Evolutionary conservation across 2,329 filamentous ascomycete species (phyloP).

Genomic region (Colletotrichum chlorophyti): DNA sequence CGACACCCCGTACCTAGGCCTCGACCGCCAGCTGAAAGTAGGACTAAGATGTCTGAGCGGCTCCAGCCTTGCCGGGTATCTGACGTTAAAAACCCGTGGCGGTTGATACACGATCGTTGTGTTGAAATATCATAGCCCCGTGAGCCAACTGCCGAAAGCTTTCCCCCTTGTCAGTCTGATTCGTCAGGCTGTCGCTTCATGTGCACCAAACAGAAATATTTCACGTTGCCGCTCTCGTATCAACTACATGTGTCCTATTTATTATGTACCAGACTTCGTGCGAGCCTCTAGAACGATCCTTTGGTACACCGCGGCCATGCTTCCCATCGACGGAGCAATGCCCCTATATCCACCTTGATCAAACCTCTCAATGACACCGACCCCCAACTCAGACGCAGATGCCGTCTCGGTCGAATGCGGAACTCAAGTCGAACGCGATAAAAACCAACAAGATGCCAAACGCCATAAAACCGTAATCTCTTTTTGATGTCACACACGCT

Average conservation of each 20-base stretch:
- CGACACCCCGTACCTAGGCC: too few species aligned
- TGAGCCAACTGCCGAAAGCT: too few species aligned
- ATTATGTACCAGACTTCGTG: conserved; percentile 10
- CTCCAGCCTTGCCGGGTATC: too few species aligned
- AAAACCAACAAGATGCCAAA: conserved; percentile 26
- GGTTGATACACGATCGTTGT: too few species aligned
- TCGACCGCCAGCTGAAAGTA: too few species aligned
- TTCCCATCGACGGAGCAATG: background rate
- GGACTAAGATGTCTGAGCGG: too few species aligned
- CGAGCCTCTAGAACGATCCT: conserved; percentile 13
- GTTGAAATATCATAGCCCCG: too few species aligned
- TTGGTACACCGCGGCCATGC: conserved; percentile 13
- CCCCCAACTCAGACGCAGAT: background rate
- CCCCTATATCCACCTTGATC: background rate
- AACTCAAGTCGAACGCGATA: background rate
- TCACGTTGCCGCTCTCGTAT: too few species aligned
- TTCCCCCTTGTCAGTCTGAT: too few species aligned
- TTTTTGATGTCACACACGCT: conserved; percentile 23
- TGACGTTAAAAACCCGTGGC: too few species aligned
- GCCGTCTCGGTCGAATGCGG: background rate
- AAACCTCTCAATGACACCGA: background rate
- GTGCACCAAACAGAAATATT: too few species aligned
- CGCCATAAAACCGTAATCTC: conserved; percentile 26
- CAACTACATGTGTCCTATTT: conserved; percentile 1
- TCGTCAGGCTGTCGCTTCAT: too few species aligned